These are phyloP conservation scores for California macrophylla DNA, from an alignment of 441 rosid species.

Conservation along the genomic window DNA sequence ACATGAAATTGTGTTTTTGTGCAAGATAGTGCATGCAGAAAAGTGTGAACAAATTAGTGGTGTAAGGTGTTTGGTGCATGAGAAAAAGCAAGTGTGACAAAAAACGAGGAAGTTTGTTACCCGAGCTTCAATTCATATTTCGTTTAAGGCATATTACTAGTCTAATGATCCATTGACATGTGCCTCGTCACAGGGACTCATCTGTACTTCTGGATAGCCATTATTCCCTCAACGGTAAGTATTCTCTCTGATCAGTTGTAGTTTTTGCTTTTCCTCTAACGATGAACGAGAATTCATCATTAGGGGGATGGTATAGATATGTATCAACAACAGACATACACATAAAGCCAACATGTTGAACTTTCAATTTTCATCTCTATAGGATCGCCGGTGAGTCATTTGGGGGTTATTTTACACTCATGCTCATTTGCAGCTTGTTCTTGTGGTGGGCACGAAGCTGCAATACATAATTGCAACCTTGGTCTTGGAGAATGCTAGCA, in stretches of 20 bases:
- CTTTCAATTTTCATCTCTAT: background rate
- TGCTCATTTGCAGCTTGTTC: constrained; percentile 36
- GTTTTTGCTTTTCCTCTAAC: constrained; percentile 1
- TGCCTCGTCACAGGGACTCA: constrained; percentile 52
- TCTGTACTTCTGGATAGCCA: constrained; percentile 93
- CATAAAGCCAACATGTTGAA: constrained; percentile 1
- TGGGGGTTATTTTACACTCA: constrained; percentile 7
- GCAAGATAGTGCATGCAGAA: no score
- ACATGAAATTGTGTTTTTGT: no score
- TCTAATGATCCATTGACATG: constrained; percentile 12
- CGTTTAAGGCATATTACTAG: background rate
- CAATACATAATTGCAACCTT: constrained; percentile 61
- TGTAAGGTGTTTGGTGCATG: no score
- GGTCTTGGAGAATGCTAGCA: constrained; percentile 46
- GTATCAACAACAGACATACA: background rate
- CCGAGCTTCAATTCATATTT: no score
- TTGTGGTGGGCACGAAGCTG: constrained; percentile 50
- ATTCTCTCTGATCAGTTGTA: constrained; percentile 9
- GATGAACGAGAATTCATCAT: background rate
- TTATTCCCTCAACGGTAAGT: constrained; percentile 72
- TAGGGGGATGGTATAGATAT: background rate
- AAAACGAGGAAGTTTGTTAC: no score
- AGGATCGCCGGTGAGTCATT: background rate
- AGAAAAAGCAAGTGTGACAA: no score
- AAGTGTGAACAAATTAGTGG: no score